These are phyloP conservation scores for Millerozyma miso DNA, from an alignment of 805 yeast genomes.

Conservation along the genomic window DNA sequence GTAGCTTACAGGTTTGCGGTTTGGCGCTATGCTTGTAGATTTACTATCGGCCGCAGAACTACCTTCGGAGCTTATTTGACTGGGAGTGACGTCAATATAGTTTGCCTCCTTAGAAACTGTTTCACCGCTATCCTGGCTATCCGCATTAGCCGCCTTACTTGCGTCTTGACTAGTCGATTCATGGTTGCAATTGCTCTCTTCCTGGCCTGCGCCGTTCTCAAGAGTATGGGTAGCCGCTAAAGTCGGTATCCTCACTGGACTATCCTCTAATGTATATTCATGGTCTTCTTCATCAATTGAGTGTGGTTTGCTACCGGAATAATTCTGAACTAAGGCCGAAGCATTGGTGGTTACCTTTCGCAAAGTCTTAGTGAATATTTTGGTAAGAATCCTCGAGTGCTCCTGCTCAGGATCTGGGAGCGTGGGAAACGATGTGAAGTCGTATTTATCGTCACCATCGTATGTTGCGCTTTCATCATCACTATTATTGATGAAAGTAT, in stretches of 20 bases:
- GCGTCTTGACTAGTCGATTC: neutral
- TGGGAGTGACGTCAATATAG: neutral
- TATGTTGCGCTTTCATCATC: constrained; percentile 11
- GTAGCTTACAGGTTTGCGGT: neutral
- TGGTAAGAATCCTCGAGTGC: constrained; percentile 28
- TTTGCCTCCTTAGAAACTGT: neutral
- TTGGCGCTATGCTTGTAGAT: neutral
- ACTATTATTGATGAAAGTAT: constrained; percentile 9
- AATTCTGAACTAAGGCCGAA: constrained; percentile 28
- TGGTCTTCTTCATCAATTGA: neutral
- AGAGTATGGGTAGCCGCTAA: constrained; percentile 2
- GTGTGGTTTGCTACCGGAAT: constrained; percentile 7
- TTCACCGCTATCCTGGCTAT: neutral
- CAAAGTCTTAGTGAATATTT: constrained; percentile 33
- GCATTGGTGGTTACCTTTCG: constrained; percentile 42
- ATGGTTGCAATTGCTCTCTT: neutral
- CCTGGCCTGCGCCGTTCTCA: neutral
- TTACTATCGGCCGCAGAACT: neutral
- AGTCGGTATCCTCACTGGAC: constrained; percentile 4
- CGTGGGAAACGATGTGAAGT: constrained; percentile 40
- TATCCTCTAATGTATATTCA: neutral
- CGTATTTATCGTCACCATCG: constrained; percentile 12
- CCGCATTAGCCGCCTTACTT: neutral
- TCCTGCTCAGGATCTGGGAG: constrained; percentile 40
- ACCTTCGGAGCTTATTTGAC: neutral